Evolutionary conservation across 2,329 filamentous ascomycete genomes (phyloP).

Genomic region (Stagonosporopsis rhizophila): DNA sequence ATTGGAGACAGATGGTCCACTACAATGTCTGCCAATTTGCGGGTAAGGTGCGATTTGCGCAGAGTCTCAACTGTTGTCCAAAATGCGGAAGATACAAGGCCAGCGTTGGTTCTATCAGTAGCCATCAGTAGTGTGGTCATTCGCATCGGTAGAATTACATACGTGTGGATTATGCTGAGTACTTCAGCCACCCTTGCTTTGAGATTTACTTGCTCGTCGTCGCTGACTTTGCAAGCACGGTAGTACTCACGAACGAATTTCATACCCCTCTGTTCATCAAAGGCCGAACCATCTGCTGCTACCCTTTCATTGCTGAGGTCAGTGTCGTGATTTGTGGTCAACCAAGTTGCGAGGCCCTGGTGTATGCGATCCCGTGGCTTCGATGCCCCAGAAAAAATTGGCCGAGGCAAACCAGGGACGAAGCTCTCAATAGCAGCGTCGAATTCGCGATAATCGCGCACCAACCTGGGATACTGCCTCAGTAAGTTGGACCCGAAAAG

Average conservation of each 20-base stretch:
- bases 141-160: not conserved
- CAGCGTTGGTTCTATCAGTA: slow-evolving; percentile 23
- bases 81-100: slow-evolving; percentile 27
- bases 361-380: slow-evolving; percentile 29
- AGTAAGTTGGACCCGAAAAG: slow-evolving; percentile 37
- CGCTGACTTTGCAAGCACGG: slow-evolving; percentile 10
- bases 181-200: slow-evolving; percentile 29
- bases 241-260: slow-evolving; percentile 33
- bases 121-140: not conserved
- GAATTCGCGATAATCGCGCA: slow-evolving; percentile 39
- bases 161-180: slow-evolving; percentile 37
- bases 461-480: slow-evolving; percentile 33
- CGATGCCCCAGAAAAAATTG: slow-evolving; percentile 23
- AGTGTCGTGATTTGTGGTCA: slow-evolving; percentile 25
- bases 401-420: slow-evolving; percentile 26
- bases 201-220: slow-evolving; percentile 16
- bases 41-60: slow-evolving; percentile 27
- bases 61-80: slow-evolving; percentile 37
- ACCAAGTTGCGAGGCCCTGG: slow-evolving; percentile 34
- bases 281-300: slow-evolving; percentile 20
- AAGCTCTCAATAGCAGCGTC: slow-evolving; percentile 29
- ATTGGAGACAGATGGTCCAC: slow-evolving; percentile 17
- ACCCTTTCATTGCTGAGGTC: not conserved
- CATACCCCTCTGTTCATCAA: slow-evolving; percentile 31
- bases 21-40: slow-evolving; percentile 24